Percentiles rank a stretch among this genome's conserved stretches.
Conservation (phyloP, 2,329 filamentous ascomycete genomes). For the Arachnomyces sp. region DNA sequence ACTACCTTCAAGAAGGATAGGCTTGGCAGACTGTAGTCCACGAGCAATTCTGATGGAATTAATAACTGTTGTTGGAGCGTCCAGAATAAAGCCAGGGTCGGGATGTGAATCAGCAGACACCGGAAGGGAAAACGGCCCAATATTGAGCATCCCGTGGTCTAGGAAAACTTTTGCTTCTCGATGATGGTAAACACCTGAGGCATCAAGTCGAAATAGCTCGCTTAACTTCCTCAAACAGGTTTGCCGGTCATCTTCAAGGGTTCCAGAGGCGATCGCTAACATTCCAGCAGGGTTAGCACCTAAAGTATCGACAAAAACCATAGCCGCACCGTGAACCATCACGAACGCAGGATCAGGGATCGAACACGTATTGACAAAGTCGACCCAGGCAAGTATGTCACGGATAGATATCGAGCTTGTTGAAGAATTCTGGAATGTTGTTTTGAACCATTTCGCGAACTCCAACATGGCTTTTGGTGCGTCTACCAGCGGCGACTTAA, state of each 20-base stretch:
- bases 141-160: conserved; percentile 48
- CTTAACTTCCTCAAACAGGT: conserved; percentile 67
- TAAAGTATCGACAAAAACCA: conserved; percentile 92
- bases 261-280: conserved; percentile 62
- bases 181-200: conserved; percentile 57
- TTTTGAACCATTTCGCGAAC: conserved; percentile 90
- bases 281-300: conserved; percentile 91
- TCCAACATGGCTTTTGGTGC: conserved; percentile 65
- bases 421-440: conserved; percentile 66
- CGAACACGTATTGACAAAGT: conserved; percentile 71
- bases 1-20: conserved; percentile 88
- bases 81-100: conserved; percentile 65
- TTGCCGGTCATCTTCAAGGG: conserved; percentile 62
- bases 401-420: conserved; percentile 78
- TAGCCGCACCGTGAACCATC: conserved; percentile 77
- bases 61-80: conserved; percentile 78
- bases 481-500: conserved; percentile 48
- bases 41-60: conserved; percentile 89
- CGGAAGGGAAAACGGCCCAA: conserved; percentile 68
- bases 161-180: conserved; percentile 51
- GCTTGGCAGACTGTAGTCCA: conserved; percentile 80
- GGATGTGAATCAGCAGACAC: conserved; percentile 43
- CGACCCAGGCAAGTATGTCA: conserved; percentile 87
- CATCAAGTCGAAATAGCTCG: conserved; percentile 57
- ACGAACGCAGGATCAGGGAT: conserved; percentile 42